Evolutionary conservation across 192 early-diverging fungal genomes (phyloP), one percentile per base, ranked within the genome.

Genomic region (Umbelopsis sp.): DNA sequence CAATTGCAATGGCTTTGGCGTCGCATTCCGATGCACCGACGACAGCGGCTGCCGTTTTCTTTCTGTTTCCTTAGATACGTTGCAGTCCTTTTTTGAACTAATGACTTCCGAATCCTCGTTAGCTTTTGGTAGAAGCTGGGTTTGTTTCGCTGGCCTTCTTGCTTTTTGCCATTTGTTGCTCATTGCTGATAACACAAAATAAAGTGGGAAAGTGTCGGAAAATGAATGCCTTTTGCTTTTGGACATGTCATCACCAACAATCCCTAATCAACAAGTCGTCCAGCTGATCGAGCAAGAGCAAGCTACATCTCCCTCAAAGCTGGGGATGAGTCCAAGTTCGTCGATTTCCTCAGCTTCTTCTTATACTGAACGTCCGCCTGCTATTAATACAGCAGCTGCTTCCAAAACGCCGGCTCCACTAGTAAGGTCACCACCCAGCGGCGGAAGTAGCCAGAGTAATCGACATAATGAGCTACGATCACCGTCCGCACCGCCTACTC

Each of bases 371-470:
- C 55, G 55, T 18, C 55, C 55, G 11, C 55, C 27, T 15, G 55
- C 55, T 27, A 61, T 61, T 12, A 35, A 35, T 8, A 61, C 55
- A 61, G 33, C 55, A 12, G 22, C 52, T 12, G 27, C 30, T 16
- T 37, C 55, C 4, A 30, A 13, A 35, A 30, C 55, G 35, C 33
- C 55, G 0, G 69, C 68, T 0, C 48, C 68, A 21, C 66, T 72
- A 0, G 73, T 78, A 9, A 61, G 58, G 3, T 65, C 68, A 16
- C 76, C 76, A 41, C 76, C 76, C 7, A 50, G 67, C 50, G 76
- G 76, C 5, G 76, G 76, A 22, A 65, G 76, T 0, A 78, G 76
- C 33, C 76, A 78, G 45, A 78, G 71, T 33, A 78, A 69, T n/a
- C 23, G 76, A 44, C 76, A 78, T 25, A 78, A 68, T 25, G 49